Conservation (phyloP, 768 basidiomycete species). For the Podaxis mareebaensis region DNA sequence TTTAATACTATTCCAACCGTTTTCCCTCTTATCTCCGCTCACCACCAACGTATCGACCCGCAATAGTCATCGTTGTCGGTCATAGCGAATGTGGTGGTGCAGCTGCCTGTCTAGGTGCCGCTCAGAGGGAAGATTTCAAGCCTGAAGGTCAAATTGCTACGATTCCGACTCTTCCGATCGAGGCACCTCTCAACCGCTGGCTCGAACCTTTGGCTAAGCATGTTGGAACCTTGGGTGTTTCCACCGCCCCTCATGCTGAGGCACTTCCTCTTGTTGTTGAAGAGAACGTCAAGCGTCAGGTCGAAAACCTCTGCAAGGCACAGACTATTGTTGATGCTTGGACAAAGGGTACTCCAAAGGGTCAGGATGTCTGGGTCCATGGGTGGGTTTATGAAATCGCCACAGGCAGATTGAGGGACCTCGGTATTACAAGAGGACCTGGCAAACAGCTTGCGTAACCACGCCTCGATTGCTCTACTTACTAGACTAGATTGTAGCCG, state of each 20-base stretch:
- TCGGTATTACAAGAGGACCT: conserved; percentile 48
- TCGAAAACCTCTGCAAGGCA: conserved; percentile 49
- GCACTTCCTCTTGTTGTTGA: conserved; percentile 50
- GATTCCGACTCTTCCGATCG: conserved; percentile 33
- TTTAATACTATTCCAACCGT: conserved; percentile 33
- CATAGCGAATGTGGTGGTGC: conserved; percentile 86
- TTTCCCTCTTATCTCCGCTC: conserved; percentile 15
- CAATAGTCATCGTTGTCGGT: conserved; percentile 75
- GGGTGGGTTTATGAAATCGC: conserved; percentile 74
- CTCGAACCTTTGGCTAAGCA: conserved; percentile 64
- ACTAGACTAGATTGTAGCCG: background rate
- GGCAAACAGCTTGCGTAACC: conserved; percentile 15
- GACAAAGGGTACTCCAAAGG: conserved; percentile 40
- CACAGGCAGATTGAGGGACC: conserved; percentile 57
- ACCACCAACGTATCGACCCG: conserved; percentile 20
- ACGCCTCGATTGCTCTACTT: background rate
- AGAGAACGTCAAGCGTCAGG: conserved; percentile 61
- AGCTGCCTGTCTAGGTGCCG: conserved; percentile 51
- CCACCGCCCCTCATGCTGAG: conserved; percentile 31
- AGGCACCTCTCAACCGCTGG: conserved; percentile 67
- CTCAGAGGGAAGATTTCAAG: conserved; percentile 32
- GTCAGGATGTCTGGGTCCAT: conserved; percentile 57
- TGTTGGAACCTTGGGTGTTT: conserved; percentile 46
- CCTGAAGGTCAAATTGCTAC: conserved; percentile 33
- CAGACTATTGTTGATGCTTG: conserved; percentile 49